Evolutionary conservation across 306 rosid species (phyloP).

Genomic region (Trifolium fragiferum): DNA sequence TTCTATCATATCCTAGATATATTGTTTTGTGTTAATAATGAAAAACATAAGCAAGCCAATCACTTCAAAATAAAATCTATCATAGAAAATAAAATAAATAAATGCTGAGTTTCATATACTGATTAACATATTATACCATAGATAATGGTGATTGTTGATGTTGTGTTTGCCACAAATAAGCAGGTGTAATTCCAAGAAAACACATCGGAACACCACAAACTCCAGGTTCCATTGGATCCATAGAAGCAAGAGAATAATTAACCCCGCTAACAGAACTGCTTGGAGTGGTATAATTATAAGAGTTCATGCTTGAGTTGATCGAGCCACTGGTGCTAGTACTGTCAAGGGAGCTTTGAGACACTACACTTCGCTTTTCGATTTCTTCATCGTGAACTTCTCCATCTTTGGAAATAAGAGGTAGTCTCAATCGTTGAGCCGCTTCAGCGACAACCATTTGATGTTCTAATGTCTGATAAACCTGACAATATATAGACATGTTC

Average conservation of each 20-base stretch:
- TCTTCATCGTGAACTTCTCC: conserved; percentile 86
- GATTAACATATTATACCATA: conserved; percentile 55
- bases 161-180: conserved; percentile 89
- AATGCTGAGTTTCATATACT: conserved; percentile 15
- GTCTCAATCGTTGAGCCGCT: conserved; percentile 88
- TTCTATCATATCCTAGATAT: conserved; percentile 74
- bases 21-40: conserved; percentile 19
- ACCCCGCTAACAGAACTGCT: conserved; percentile 54
- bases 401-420: conserved; percentile 87
- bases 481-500: conserved; percentile 36
- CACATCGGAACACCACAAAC: conserved; percentile 83
- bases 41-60: conserved; percentile 33
- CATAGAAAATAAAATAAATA: background rate
- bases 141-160: conserved; percentile 64
- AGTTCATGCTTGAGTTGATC: conserved; percentile 65
- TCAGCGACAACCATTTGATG: conserved; percentile 86
- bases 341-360: conserved; percentile 72
- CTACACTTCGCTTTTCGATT: conserved; percentile 74
- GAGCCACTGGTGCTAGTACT: conserved; percentile 60
- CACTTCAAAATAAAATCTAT: conserved; percentile 18
- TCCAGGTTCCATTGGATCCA: conserved; percentile 67
- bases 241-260: conserved; percentile 45
- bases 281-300: conserved; percentile 65
- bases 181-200: conserved; percentile 85
- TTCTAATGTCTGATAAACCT: conserved; percentile 84